Evolutionary conservation across 805 yeast genomes (phyloP), one percentile per base, ranked within the genome.

Genomic region (Candida mattraensis): DNA sequence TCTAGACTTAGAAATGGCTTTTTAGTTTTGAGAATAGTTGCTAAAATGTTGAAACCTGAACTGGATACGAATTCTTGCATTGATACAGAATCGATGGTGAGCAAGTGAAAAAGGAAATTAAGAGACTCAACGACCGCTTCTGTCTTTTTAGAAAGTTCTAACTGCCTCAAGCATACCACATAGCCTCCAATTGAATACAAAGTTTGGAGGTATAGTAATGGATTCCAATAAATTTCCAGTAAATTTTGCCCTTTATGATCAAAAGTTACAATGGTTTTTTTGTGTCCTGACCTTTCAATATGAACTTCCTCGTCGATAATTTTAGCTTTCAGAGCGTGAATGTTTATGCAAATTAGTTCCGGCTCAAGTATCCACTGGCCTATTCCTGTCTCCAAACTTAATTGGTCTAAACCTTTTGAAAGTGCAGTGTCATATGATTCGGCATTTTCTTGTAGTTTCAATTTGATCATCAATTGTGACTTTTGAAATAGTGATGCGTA

Each of bases 21-120:
- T 49, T 76, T 78, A 18, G 69, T 61, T 25, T 70, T 72, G 18
- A 82, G 48, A 7, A 83, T 50, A 0, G 80, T 70, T 0, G 74
- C 70, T 2, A 83, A 51, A 3, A 80, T 67, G 17, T 76, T 76
- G 48, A 77, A 83, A 1, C 88, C 88, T 44, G 72, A 73, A 3
- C 66, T 62, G 12, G 69, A 63, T 45, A 80, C 86, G 51, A 82
- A 74, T 41, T 80, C 87, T 30, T 71, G 70, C 18, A 66, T 56
- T 34, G 72, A 60, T 25, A 79, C 63, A 72, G 80, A 69, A 41
- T 74, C 69, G 19, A 63, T 60, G n/a, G 63, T 54, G 8, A 80
- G 52, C 1, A 74, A 29, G 10, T 54, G 51, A 20, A 80, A 65
- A 3, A 80, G 56, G 0, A 74, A 37, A 2, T 61, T 53, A 5